Conservation (phyloP, 2,329 filamentous ascomycete genomes). For the Fusarium sp. region DNA sequence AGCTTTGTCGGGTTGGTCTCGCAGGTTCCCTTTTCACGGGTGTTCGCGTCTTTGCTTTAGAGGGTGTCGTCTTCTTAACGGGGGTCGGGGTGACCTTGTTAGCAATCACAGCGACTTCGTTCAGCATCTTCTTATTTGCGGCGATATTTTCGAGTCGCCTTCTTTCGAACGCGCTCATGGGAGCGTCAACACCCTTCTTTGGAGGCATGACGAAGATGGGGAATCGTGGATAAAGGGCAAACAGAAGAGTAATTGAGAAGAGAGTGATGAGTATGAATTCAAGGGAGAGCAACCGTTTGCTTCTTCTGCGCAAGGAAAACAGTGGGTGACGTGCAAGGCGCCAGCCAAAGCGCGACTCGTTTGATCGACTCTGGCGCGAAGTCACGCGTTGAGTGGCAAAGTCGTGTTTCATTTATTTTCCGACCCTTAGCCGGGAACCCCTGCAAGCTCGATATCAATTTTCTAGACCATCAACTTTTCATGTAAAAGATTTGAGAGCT, state of each 20-base stretch:
- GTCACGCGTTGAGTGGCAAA: slow-evolving; percentile 42
- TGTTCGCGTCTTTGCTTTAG: slow-evolving; percentile 48
- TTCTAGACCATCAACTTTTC: slow-evolving; percentile 21
- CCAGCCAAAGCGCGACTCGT: slow-evolving; percentile 30
- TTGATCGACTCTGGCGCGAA: slow-evolving; percentile 47
- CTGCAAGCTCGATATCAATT: slow-evolving; percentile 20
- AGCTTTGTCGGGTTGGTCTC: slow-evolving; percentile 65
- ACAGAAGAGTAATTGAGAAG: neutral
- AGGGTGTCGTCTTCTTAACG: slow-evolving; percentile 50
- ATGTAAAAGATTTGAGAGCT: slow-evolving; percentile 12
- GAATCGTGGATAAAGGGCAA: neutral
- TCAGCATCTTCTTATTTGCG: slow-evolving; percentile 81
- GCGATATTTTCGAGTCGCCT: slow-evolving; percentile 87
- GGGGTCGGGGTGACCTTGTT: slow-evolving; percentile 73
- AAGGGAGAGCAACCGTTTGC: neutral
- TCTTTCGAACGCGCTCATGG: slow-evolving; percentile 85
- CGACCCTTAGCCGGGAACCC: slow-evolving; percentile 31
- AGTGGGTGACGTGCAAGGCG: slow-evolving; percentile 33
- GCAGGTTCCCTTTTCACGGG: slow-evolving; percentile 58
- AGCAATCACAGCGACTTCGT: slow-evolving; percentile 76
- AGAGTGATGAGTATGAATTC: neutral
- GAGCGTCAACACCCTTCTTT: slow-evolving; percentile 52
- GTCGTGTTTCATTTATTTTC: slow-evolving; percentile 23
- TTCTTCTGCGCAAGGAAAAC: slow-evolving; percentile 1
- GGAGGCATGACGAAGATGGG: slow-evolving; percentile 51